Conservation (phyloP, 306 rosid species). For the Ormosia semicastrata region DNA sequence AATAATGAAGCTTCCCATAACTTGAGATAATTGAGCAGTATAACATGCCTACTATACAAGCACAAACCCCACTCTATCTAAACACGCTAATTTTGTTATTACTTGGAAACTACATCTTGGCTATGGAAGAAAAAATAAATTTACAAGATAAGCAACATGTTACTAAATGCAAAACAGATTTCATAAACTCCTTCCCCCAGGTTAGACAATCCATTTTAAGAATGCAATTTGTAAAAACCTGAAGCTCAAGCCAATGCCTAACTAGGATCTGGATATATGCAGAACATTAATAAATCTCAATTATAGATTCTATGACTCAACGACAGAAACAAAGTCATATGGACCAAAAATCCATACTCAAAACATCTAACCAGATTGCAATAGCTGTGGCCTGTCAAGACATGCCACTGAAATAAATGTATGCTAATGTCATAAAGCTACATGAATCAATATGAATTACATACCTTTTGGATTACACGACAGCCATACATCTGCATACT, state of each 20-base stretch:
- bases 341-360: neutral
- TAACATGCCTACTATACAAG: neutral
- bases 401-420: neutral
- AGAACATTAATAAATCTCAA: neutral
- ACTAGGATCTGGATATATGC: neutral
- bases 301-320: neutral
- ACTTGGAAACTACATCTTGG: neutral
- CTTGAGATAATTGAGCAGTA: neutral
- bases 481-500: conserved; percentile 53
- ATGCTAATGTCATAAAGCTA: neutral
- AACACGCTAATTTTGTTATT: neutral
- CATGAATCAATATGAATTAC: neutral
- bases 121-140: conserved; percentile 11
- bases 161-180: conserved; percentile 3
- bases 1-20: neutral
- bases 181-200: neutral
- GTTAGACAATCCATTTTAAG: conserved; percentile 5
- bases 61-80: neutral
- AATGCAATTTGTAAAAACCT: neutral
- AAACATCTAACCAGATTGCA: neutral
- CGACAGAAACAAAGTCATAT: neutral
- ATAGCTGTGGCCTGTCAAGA: neutral
- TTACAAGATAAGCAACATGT: neutral
- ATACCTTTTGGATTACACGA: conserved; percentile 49
- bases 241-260: neutral